Base-by-base conservation (phyloP, 139 green algal genomes). In the Spirogloea muscicola region DNA sequence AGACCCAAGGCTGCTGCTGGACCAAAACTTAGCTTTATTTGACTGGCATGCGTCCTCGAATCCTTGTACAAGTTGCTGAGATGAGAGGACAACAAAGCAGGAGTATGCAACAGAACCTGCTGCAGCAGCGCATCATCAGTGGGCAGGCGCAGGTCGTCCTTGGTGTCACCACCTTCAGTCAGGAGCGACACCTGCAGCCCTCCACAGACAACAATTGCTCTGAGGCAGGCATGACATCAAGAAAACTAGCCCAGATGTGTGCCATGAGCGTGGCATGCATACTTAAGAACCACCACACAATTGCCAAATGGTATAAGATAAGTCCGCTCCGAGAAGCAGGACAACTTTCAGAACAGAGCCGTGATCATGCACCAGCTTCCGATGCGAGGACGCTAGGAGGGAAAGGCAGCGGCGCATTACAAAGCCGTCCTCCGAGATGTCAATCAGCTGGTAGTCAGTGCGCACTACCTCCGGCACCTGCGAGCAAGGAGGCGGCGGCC, bases 341-440 rank as follows among this genome's bases (percentile, higher is more conserved):
- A n/a, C n/a, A n/a, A n/a, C n/a, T n/a, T n/a, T n/a, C n/a, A n/a
- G n/a, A n/a, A n/a, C n/a, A n/a, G n/a, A n/a, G n/a, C 21, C 7
- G 13, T 68, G 5, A 5, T n/a, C 33, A 10, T 40, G 13, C 9
- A 40, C 13, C 46, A 10, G 59, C 9, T 52, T 60, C 46, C 46
- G 37, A 9, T 68, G 5, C 29, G 10, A 6, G 9, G 9, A 52
- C 5, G 5, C 49, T 34, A 68, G 6, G 49, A 68, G 34, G 33
- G 21, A 7, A 74, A 61, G 49, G 25, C 39, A 43, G 10, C 49
- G 27, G 33, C 0, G 5, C 89, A 89, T 90, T 66, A 95, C 88
- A 59, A 95, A 97, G 82, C 91, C 94, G 77, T 99, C 95, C 37
- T 99, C 94, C 55, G 89, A 88, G 67, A 99, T 89, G 81, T 97